Evolutionary conservation across 805 yeast genomes (phyloP).

Genomic region (Nakazawaea holstii): DNA sequence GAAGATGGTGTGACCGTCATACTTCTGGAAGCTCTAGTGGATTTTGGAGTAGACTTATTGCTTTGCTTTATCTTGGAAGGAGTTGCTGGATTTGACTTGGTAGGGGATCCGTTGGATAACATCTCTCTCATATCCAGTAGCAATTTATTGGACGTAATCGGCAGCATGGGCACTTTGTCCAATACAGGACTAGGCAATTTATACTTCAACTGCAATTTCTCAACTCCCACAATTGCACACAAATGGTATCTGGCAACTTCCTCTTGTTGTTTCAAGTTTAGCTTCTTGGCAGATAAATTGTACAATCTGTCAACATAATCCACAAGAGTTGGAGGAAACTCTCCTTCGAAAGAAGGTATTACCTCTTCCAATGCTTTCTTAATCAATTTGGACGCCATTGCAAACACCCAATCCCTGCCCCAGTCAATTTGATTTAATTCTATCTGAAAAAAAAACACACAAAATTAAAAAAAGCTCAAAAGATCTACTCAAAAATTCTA

Average conservation of each 20-base stretch:
- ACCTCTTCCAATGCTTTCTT: conserved; percentile 40
- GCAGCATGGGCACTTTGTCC: conserved; percentile 43
- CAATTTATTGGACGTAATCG: conserved; percentile 32
- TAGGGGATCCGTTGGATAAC: conserved; percentile 25
- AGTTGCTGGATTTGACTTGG: conserved; percentile 1
- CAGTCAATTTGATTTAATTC: background rate
- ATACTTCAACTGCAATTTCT: conserved; percentile 36
- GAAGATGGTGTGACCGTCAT: background rate
- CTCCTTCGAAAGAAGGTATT: conserved; percentile 37
- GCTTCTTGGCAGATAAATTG: conserved; percentile 45
- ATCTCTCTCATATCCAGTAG: conserved; percentile 40
- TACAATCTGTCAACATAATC: conserved; percentile 41
- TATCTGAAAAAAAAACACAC: too few relatives aligned
- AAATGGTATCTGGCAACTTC: conserved; percentile 66
- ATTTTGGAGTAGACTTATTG: background rate
- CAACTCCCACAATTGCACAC: conserved; percentile 59
- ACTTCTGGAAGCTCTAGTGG: background rate
- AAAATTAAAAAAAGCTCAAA: too few relatives aligned
- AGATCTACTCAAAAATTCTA: too few relatives aligned
- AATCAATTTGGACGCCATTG: conserved; percentile 27
- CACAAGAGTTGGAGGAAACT: conserved; percentile 36
- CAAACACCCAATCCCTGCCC: background rate
- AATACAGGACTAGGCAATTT: conserved; percentile 43
- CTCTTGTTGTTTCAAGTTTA: conserved; percentile 42
- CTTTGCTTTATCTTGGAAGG: background rate